Evolutionary conservation across 805 yeast species (phyloP), one percentile per base, ranked within the genome.

Genomic region (Ogataea populi-albae): DNA sequence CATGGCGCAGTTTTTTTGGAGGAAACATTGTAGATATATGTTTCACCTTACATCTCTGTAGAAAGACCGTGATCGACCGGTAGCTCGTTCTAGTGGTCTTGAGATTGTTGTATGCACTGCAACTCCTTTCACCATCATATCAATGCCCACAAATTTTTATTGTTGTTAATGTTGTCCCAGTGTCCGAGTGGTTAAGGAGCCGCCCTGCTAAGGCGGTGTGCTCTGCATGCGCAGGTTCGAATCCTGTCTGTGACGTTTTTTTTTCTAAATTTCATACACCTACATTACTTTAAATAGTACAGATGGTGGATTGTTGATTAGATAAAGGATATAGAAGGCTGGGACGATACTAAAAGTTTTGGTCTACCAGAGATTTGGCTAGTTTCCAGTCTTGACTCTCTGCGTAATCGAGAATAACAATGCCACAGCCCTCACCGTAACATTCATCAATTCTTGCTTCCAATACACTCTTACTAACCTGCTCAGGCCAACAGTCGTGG

Each of bases 191-290:
- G 80, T 75, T 75, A 75, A 75, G 79, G 79, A 77, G 81, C 74
- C 75, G 73, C 81, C 81, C 81, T 75, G 81, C 81, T 75, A 72
- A 80, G 87, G 86, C 85, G 77, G 79, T 81, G 86, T 82, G 86
- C 77, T 81, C 71, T 81, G 79, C 86, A 82, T 77, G 80, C 96
- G 95, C 95, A 86, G 94, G 96, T 86, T 86, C 96, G 96, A 86
- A 86, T 86, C 96, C 94, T 86, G 95, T 86, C 94, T 82, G 94
- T 86, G 86, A 84, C 96, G 95, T 50, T 57, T 63, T 68, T 68
- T 74, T 73, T 61, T 34, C 18, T 26, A n/a, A n/a, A n/a, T n/a
- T n/a, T n/a, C n/a, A n/a, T n/a, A n/a, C n/a, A n/a, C n/a, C n/a
- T n/a, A n/a, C n/a, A n/a, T n/a, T n/a, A n/a, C n/a, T n/a, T n/a